Base-by-base conservation (phyloP, 202 grass and related monocot species). In the Zoysia matrella region DNA sequence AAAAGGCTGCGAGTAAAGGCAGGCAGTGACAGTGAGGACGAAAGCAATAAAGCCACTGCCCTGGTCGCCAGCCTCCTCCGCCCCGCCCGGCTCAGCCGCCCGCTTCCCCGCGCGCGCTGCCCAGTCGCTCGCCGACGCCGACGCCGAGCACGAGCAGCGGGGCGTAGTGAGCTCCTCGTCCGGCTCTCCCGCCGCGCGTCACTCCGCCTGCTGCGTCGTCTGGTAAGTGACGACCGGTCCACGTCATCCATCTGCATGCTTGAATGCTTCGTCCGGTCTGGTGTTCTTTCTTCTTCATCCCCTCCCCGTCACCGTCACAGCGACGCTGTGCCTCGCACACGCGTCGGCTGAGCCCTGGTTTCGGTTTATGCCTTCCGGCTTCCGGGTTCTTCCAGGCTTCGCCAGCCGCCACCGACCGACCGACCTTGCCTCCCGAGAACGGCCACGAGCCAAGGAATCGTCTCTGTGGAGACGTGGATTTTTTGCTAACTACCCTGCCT, bases 401-500 rank as follows among this genome's bases (percentile, higher is more conserved):
- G 76, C 63, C 75, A 62, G 75, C 75, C 75, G 3, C 71, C 56
- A 84, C 76, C 46, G 78, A 54, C 66, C 62, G n/a, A 18, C 5
- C 55, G 64, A 45, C 47, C 50, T 41, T 44, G 2, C 7, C 15
- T 11, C 42, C 9, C 42, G 11, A 4, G 49, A 15, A 15, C 44
- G 45, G 53, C 66, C 57, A 52, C 7, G 15, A 11, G 39, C 57
- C 16, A 66, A 8, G 30, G 4, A 45, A 77, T 16, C 30, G 11
- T 44, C 12, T 7, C 8, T 2, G 15, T 12, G 53, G n/a, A 44
- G 83, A 86, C 74, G 84, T 73, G 69, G 83, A 86, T 86, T 36
- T 1, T 86, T 36, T 1, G 74, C 69, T 69, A 90, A 47, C 88
- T 61, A 86, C 83, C 74, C 12, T 30, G 52, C 69, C 43, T 15